These are phyloP conservation scores for Avena atlantica DNA, from an alignment of 176 grass and related monocot genomes.

Conservation along the genomic window DNA sequence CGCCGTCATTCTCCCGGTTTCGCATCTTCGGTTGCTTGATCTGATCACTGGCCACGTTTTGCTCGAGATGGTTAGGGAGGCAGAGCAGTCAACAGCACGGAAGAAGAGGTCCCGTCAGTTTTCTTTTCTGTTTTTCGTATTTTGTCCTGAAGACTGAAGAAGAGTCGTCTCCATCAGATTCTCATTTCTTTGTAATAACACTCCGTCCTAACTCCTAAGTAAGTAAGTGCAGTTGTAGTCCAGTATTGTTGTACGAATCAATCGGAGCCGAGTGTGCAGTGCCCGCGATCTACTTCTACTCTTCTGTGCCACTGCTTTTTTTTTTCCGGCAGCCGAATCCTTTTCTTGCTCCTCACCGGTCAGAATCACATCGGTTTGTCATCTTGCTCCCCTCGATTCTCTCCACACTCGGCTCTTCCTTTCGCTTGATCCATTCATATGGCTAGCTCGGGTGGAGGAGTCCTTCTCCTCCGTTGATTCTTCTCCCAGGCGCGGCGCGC, in stretches of 20 bases:
- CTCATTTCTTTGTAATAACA: not conserved
- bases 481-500: not conserved
- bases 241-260: not conserved
- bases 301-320: not conserved
- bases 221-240: not conserved
- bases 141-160: not conserved
- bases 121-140: not conserved
- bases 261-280: not conserved
- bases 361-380: conserved; percentile 13
- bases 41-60: conserved; percentile 11
- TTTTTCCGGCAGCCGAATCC: conserved; percentile 1
- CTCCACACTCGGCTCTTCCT: not conserved
- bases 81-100: too few species aligned
- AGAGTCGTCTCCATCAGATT: conserved; percentile 1
- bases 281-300: not conserved
- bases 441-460: not conserved
- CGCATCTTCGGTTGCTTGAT: conserved; percentile 13
- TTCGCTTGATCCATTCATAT: not conserved
- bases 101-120: not conserved
- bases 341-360: not conserved
- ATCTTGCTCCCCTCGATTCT: not conserved
- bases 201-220: not conserved
- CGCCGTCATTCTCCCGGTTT: not conserved
- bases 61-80: not conserved
- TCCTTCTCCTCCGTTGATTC: not conserved